A percentile compares a stretch with the other conserved stretches of the same genome.
phyloP scores from a whole-genome alignment of 1,284 basidiomycete species.

The Volvariella surrecta region DNA sequence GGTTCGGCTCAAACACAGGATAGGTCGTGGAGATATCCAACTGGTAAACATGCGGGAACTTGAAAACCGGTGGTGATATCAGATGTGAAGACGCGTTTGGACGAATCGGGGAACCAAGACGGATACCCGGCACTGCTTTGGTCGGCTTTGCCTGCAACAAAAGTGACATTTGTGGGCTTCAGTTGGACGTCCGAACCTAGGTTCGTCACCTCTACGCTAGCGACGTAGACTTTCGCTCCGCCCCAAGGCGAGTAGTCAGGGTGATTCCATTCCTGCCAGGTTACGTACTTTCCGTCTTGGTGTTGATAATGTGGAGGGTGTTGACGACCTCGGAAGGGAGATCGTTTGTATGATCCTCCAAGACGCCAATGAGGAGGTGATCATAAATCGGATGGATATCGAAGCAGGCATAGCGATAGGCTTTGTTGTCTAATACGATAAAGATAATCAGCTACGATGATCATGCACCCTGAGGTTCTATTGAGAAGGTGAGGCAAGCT shows the following conservation, averaged over 20 bases:
- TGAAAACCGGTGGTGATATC: slow-evolving; percentile 57
- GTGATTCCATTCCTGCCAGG: slow-evolving; percentile 68
- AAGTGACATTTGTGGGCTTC: slow-evolving; percentile 25
- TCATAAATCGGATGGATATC: slow-evolving; percentile 36
- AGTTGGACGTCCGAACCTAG: slow-evolving; percentile 10
- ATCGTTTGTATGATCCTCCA: slow-evolving; percentile 64
- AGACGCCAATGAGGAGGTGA: slow-evolving; percentile 42
- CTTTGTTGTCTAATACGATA: slow-evolving; percentile 31
- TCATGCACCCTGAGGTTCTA: too few relatives aligned
- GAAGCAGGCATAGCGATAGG: slow-evolving; percentile 51
- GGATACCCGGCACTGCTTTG: slow-evolving; percentile 48
- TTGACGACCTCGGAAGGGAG: slow-evolving; percentile 47
- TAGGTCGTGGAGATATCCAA: slow-evolving; percentile 30
- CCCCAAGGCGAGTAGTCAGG: slow-evolving; percentile 87
- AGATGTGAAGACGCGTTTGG: slow-evolving; percentile 56
- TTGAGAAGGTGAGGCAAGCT: too few relatives aligned
- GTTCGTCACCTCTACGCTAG: slow-evolving; percentile 19
- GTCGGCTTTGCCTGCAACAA: slow-evolving; percentile 39
- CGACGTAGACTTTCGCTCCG: slow-evolving; percentile 52
- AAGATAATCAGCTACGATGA: too few relatives aligned
- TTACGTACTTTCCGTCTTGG: slow-evolving; percentile 47
- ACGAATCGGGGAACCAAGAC: slow-evolving; percentile 44
- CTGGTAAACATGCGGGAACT: slow-evolving; percentile 57
- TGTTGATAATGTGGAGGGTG: slow-evolving; percentile 49
- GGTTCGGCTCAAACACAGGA: slow-evolving; percentile 34